These are phyloP conservation scores for Endoconidiophora polonica DNA, from an alignment of 2,329 filamentous ascomycete species.

Conservation along the genomic window DNA sequence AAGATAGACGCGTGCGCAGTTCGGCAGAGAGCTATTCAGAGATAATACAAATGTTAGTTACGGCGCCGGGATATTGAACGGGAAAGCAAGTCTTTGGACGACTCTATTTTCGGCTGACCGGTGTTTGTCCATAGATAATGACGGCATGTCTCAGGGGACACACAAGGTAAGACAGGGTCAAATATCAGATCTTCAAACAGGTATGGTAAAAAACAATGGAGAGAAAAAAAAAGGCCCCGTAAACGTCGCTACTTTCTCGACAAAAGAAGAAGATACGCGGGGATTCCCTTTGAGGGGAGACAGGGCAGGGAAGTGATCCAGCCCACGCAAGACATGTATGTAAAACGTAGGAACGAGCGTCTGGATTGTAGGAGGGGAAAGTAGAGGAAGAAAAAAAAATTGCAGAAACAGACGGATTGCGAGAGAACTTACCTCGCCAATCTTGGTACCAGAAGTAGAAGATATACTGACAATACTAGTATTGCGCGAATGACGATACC, in stretches of 20 bases:
- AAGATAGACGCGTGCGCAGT: conserved; percentile 69
- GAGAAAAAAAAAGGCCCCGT: no score
- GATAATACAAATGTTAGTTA: neutral
- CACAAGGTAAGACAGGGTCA: neutral
- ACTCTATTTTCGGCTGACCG: neutral
- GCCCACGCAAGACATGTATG: no score
- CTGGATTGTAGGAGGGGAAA: neutral
- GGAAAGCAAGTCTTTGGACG: neutral
- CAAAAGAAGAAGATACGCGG: no score
- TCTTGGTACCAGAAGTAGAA: conserved; percentile 44
- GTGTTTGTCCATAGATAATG: neutral
- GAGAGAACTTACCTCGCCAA: conserved; percentile 35
- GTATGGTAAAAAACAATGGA: neutral
- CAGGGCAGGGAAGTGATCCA: no score
- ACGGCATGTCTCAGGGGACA: neutral
- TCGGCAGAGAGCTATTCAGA: conserved; percentile 51
- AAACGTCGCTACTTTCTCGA: no score
- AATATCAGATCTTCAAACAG: neutral
- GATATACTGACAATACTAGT: conserved; percentile 44
- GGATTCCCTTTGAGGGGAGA: no score
- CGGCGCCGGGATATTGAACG: neutral
- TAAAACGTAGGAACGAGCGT: neutral
- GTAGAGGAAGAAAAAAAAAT: neutral
- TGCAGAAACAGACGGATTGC: neutral
- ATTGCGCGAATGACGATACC: conserved; percentile 43